These are phyloP conservation scores for Chrysosporium queenslandicum DNA, from an alignment of 2,329 filamentous ascomycete genomes.

Conservation along the genomic window DNA sequence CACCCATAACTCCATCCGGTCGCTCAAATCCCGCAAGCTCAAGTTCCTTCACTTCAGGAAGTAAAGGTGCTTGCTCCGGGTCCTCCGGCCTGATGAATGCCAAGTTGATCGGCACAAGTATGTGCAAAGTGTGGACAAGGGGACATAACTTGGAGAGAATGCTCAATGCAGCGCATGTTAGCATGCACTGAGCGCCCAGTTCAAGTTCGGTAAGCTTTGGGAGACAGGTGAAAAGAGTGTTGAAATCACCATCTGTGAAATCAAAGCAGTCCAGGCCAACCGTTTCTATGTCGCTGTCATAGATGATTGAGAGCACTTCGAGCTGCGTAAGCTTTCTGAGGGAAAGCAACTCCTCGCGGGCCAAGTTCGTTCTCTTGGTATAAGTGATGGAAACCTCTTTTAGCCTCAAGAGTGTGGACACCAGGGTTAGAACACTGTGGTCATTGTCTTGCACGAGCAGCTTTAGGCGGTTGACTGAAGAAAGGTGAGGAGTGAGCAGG, in stretches of 20 bases:
- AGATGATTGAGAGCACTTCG: neutral
- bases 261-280: neutral
- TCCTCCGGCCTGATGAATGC: neutral
- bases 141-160: neutral
- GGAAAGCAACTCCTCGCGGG: neutral
- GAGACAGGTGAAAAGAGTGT: neutral
- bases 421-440: neutral
- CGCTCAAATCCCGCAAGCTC: conserved; percentile 1
- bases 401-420: neutral
- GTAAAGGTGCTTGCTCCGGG: neutral
- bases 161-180: conserved; percentile 1
- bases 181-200: neutral
- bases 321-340: conserved; percentile 2
- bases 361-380: neutral
- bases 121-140: neutral
- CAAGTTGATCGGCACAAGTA: neutral
- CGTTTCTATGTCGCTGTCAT: neutral
- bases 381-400: neutral
- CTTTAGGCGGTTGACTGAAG: neutral
- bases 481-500: neutral
- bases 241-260: conserved; percentile 3
- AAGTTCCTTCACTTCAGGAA: neutral
- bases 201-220: neutral
- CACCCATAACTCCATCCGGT: neutral
- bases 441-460: neutral